Conservation (phyloP, 148 eudicot species). For the Talinum fruticosum region DNA sequence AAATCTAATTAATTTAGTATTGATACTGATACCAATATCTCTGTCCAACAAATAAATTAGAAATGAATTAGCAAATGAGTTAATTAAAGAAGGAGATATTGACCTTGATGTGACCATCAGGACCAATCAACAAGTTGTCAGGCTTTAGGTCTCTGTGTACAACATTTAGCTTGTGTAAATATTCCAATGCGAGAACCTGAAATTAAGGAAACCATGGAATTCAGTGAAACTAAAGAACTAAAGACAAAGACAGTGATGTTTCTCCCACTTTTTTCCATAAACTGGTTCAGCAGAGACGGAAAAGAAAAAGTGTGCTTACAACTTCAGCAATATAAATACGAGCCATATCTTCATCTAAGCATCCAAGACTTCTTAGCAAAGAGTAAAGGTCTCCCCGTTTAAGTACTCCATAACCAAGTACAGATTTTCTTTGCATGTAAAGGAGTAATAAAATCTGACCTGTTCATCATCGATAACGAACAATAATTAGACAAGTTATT, state of each 20-base stretch:
- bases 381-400: conserved; percentile 99
- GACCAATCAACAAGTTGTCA: conserved; percentile 91
- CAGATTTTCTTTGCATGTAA: conserved; percentile 96
- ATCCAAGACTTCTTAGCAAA: conserved; percentile 78
- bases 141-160: conserved; percentile 97
- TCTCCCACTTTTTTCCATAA: background rate
- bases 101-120: conserved; percentile 99
- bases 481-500: conserved; percentile 26
- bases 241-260: background rate
- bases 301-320: conserved; percentile 44
- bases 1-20: conserved; percentile 7
- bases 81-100: conserved; percentile 17
- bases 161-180: conserved; percentile 82
- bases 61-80: background rate
- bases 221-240: conserved; percentile 17
- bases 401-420: conserved; percentile 98
- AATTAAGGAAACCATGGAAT: conserved; percentile 15
- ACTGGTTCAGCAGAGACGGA: conserved; percentile 2
- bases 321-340: conserved; percentile 96
- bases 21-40: background rate
- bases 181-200: conserved; percentile 98
- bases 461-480: conserved; percentile 42
- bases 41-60: background rate
- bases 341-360: conserved; percentile 98
- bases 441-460: conserved; percentile 98